Evolutionary conservation across 1,139 yeast species (phyloP), one percentile per base, ranked within the genome.

Genomic region (Geotrichum restrictum): DNA sequence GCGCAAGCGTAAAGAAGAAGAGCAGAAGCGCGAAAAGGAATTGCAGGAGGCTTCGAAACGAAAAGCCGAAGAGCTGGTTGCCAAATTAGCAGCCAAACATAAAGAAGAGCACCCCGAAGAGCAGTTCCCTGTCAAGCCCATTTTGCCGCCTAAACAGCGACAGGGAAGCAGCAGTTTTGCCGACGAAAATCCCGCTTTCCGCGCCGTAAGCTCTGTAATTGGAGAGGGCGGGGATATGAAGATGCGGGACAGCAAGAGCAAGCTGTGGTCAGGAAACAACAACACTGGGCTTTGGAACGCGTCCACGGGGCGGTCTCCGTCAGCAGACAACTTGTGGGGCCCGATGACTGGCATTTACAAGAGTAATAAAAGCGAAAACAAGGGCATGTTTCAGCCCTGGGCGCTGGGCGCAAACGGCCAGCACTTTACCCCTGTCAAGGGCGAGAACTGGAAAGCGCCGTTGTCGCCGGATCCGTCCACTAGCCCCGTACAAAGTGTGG

Each of bases 1-100:
- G 3, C 24, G 52, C 11, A 48, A 51, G 36, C 54, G 57, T n/a
- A 51, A 67, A 49, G 72, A 69, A 49, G 71, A 68, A 46, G 72
- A 69, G 49, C 61, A 54, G 43, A 58, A 59, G 21, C 54, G 50
- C 18, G 72, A 69, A 51, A 57, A 60, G 37, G 71, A 65, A 45
- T 57, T 63, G 8, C 58, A 61, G 37, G 68, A 60, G 48, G 64
- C 63, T 7, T 63, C 66, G 8, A 59, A 59, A 45, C 61, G 59
- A 38, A 59, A 60, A 49, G 60, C 64, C 27, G 67, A 58, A 37
- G 65, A 62, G 49, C 55, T 55, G 39, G 56, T 54, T n/a, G 54
- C 54, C 18, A 45, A 46, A 37, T 33, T 51, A 2, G 49, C 41
- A 29, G 55, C 51, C 13, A 44, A 27, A 39, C 36, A 22, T 18